These are phyloP conservation scores for Trichosporon coremiiforme DNA, from an alignment of 1,284 basidiomycete species.

Conservation along the genomic window DNA sequence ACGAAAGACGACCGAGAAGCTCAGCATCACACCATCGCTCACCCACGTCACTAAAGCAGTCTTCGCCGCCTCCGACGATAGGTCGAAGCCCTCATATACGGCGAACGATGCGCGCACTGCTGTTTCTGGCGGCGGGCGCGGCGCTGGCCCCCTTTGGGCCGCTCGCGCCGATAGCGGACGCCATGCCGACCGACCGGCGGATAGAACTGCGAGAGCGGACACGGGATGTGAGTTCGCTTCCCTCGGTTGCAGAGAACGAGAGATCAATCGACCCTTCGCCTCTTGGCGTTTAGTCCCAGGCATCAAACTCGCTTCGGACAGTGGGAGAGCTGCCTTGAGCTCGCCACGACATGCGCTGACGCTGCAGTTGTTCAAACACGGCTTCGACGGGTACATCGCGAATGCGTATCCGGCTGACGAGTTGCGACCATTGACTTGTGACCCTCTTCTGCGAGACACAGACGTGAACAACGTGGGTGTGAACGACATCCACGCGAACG, in stretches of 20 bases:
- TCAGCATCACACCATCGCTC: neutral
- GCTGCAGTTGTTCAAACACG: conserved; percentile 52
- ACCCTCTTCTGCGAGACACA: conserved; percentile 46
- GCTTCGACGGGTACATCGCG: conserved; percentile 53
- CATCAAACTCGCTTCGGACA: too few relatives aligned
- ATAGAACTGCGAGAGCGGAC: conserved; percentile 27
- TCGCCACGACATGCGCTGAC: neutral
- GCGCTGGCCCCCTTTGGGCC: neutral
- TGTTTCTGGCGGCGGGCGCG: conserved; percentile 3
- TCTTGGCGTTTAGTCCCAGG: too few relatives aligned
- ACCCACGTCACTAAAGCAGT: neutral
- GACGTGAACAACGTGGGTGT: conserved; percentile 44
- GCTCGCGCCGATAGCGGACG: conserved; percentile 6
- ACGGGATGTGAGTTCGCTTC: conserved; percentile 23
- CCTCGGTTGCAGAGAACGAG: neutral
- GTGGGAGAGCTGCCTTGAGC: too few relatives aligned
- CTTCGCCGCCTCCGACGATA: too few relatives aligned
- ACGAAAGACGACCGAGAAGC: neutral
- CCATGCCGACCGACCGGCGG: conserved; percentile 22
- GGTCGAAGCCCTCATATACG: neutral
- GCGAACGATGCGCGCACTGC: conserved; percentile 21
- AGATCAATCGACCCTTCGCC: too few relatives aligned
- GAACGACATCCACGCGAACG: conserved; percentile 75
- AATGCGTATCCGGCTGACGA: conserved; percentile 60
- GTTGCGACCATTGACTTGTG: conserved; percentile 83